Conservation (phyloP, 768 basidiomycete genomes). For the Russula griseocarnosa region DNA sequence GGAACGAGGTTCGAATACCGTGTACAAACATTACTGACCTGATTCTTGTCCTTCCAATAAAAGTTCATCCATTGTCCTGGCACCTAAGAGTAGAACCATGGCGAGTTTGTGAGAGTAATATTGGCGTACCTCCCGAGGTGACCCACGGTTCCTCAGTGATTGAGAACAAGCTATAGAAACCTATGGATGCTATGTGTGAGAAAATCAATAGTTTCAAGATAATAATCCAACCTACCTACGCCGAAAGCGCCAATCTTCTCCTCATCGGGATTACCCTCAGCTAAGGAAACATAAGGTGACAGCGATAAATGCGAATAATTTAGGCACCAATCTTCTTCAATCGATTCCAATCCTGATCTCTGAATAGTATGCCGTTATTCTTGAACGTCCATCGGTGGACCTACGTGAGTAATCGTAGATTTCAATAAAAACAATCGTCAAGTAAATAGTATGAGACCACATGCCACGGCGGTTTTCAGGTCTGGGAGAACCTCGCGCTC, state of each 20-base stretch:
- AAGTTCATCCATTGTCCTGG: constrained; percentile 90
- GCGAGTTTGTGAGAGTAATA: constrained; percentile 30
- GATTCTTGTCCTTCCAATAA: constrained; percentile 92
- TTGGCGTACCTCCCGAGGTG: constrained; percentile 62
- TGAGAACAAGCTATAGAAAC: constrained; percentile 78
- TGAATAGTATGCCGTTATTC: constrained; percentile 83
- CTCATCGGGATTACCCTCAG: constrained; percentile 91
- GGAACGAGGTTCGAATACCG: background rate
- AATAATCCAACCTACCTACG: constrained; percentile 48
- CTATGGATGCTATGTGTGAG: constrained; percentile 32
- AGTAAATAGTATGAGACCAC: constrained; percentile 24
- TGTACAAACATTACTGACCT: constrained; percentile 42
- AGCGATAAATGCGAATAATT: background rate
- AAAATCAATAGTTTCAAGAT: background rate
- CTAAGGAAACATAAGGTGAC: constrained; percentile 36
- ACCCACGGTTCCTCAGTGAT: constrained; percentile 82
- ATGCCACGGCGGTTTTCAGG: constrained; percentile 59
- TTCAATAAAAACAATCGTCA: background rate
- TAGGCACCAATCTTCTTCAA: constrained; percentile 78
- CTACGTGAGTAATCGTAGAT: constrained; percentile 36
- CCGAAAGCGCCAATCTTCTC: constrained; percentile 93
- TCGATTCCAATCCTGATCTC: constrained; percentile 83
- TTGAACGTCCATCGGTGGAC: constrained; percentile 79
- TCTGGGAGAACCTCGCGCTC: constrained; percentile 45
- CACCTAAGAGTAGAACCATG: constrained; percentile 32